Percentiles rank a stretch among this genome's conserved stretches.
Conservation (phyloP, 2,329 filamentous ascomycete species). For the Aspergillus ochraceoroseus region DNA sequence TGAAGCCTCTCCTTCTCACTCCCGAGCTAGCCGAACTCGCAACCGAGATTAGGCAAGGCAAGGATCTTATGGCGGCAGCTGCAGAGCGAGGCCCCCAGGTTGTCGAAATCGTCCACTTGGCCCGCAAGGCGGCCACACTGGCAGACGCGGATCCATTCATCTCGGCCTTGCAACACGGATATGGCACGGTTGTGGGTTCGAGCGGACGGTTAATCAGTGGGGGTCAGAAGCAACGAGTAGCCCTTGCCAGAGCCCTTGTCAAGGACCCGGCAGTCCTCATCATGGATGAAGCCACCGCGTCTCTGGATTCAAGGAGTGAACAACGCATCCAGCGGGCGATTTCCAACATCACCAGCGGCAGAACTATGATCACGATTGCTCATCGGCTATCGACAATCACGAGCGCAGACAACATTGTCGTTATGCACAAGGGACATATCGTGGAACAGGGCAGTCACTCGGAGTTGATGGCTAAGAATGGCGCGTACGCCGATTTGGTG, state of each 20-base stretch:
- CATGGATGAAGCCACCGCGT: conserved; percentile 84
- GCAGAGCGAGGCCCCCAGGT: conserved; percentile 44
- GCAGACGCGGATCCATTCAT: conserved; percentile 65
- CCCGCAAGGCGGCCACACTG: conserved; percentile 55
- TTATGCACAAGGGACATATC: conserved; percentile 43
- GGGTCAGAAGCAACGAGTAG: conserved; percentile 89
- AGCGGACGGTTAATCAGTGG: conserved; percentile 77
- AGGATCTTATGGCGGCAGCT: conserved; percentile 46
- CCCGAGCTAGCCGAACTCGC: conserved; percentile 47
- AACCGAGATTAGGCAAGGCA: conserved; percentile 44
- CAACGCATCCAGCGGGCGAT: conserved; percentile 79
- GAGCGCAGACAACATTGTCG: conserved; percentile 45
- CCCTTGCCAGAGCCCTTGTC: conserved; percentile 75
- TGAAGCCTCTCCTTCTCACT: conserved; percentile 46
- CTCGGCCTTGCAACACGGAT: conserved; percentile 66
- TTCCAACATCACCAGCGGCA: conserved; percentile 61
- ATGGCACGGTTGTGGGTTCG: conserved; percentile 79
- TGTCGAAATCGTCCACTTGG: conserved; percentile 48
- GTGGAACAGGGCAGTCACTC: conserved; percentile 45
- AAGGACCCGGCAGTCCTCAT: conserved; percentile 77
- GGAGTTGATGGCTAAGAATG: conserved; percentile 36
- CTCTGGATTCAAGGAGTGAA: conserved; percentile 82
- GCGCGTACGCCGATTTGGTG: conserved; percentile 44
- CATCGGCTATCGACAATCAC: conserved; percentile 45
- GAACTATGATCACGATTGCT: conserved; percentile 40